Conservation (phyloP, 768 basidiomycete genomes). For the Boletus coccyginus region DNA sequence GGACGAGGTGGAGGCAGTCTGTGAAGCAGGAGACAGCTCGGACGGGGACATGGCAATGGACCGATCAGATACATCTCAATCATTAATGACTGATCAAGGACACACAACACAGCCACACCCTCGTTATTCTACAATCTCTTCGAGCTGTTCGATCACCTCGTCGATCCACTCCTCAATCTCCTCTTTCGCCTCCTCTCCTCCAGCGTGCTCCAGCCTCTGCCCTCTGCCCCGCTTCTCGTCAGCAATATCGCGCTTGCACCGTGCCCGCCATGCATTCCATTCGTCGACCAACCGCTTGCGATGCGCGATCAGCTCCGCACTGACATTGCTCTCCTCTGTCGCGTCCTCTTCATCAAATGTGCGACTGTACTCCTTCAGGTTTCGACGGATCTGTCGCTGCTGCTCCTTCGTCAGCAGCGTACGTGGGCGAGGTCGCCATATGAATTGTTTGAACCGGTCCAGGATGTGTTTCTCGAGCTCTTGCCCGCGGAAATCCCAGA, state of each 20-base stretch:
- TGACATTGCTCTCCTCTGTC: constrained; percentile 90
- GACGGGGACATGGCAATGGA: constrained; percentile 25
- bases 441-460: constrained; percentile 97
- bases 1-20: constrained; percentile 41
- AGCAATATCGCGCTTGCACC: constrained; percentile 63
- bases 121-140: constrained; percentile 65
- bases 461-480: constrained; percentile 85
- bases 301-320: constrained; percentile 87
- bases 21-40: constrained; percentile 29
- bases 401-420: constrained; percentile 85
- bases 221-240: constrained; percentile 49
- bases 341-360: constrained; percentile 97
- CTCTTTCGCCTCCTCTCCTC: constrained; percentile 66
- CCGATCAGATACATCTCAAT: constrained; percentile 20
- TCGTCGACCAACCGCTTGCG: constrained; percentile 93
- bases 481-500: constrained; percentile 99
- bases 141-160: constrained; percentile 88
- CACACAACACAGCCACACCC: constrained; percentile 24
- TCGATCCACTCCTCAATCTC: constrained; percentile 95
- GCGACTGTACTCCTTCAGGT: constrained; percentile 87
- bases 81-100: too few species aligned
- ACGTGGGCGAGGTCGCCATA: constrained; percentile 96
- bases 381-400: constrained; percentile 82
- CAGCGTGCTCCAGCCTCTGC: constrained; percentile 30
- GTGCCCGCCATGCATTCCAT: constrained; percentile 95